Conservation (phyloP, 371 early-diverging fungal species). For the Saksenaea vasiformis region DNA sequence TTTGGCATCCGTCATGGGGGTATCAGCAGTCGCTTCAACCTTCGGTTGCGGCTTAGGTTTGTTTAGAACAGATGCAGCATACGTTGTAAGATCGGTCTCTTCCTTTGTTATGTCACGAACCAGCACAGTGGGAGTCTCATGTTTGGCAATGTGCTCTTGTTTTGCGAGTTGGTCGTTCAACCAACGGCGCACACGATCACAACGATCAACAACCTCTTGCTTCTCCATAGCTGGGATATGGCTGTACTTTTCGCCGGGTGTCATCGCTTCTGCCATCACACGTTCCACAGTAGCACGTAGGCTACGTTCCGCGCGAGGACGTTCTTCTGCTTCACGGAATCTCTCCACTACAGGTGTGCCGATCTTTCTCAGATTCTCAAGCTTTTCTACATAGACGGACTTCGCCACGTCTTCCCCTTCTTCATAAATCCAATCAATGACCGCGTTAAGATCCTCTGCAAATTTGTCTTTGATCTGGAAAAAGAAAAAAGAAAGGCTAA, state of each 20-base stretch:
- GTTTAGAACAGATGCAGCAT: slow-evolving; percentile 81
- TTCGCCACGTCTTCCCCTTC: slow-evolving; percentile 94
- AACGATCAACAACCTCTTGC: slow-evolving; percentile 77
- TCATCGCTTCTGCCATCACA: slow-evolving; percentile 69
- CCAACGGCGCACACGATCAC: slow-evolving; percentile 84
- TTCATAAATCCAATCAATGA: slow-evolving; percentile 97
- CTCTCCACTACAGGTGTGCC: slow-evolving; percentile 85
- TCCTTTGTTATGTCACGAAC: slow-evolving; percentile 75
- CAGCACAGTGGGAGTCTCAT: slow-evolving; percentile 72
- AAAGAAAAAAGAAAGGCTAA: neutral
- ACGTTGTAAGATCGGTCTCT: slow-evolving; percentile 60
- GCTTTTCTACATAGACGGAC: slow-evolving; percentile 84
- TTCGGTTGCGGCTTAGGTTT: slow-evolving; percentile 68
- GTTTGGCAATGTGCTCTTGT: slow-evolving; percentile 75
- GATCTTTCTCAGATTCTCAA: slow-evolving; percentile 76
- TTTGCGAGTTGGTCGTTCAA: slow-evolving; percentile 79
- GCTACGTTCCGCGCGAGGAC: slow-evolving; percentile 79
- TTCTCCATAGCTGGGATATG: slow-evolving; percentile 90
- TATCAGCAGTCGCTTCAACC: slow-evolving; percentile 34
- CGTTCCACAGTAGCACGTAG: slow-evolving; percentile 80
- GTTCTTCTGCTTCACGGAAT: slow-evolving; percentile 83
- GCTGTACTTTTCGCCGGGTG: slow-evolving; percentile 81
- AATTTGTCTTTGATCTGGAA: slow-evolving; percentile 66
- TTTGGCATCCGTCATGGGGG: slow-evolving; percentile 38
- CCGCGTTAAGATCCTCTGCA: slow-evolving; percentile 66